These are phyloP conservation scores for Sclerotinia trifoliorum DNA, from an alignment of 2,329 filamentous ascomycete species.

Conservation along the genomic window DNA sequence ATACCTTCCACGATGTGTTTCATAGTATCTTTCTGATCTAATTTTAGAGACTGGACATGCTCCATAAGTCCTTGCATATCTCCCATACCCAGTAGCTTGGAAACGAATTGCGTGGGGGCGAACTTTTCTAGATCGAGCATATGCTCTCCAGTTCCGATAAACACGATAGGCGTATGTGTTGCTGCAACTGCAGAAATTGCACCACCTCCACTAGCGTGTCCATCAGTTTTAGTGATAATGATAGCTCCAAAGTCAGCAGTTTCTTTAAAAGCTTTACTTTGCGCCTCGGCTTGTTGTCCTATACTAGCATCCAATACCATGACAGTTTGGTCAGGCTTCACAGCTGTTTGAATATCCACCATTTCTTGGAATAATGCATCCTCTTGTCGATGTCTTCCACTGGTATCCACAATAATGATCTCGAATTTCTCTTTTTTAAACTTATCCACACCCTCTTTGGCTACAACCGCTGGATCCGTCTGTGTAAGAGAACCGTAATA, in stretches of 20 bases:
- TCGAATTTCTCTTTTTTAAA: slow-evolving; percentile 99
- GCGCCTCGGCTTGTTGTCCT: slow-evolving; percentile 90
- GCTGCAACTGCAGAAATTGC: slow-evolving; percentile 97
- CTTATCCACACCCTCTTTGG: slow-evolving; percentile 93
- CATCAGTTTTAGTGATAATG: slow-evolving; percentile 98
- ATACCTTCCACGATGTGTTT: slow-evolving; percentile 98
- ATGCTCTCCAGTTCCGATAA: slow-evolving; percentile 96
- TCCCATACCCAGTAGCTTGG: slow-evolving; percentile 93
- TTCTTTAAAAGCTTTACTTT: slow-evolving; percentile 95
- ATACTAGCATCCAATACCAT: slow-evolving; percentile 98
- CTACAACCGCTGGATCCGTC: slow-evolving; percentile 91
- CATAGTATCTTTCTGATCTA: slow-evolving; percentile 98
- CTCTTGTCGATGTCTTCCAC: slow-evolving; percentile 91
- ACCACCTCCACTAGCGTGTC: slow-evolving; percentile 91
- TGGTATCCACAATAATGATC: slow-evolving; percentile 97
- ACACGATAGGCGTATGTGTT: slow-evolving; percentile 94
- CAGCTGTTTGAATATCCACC: slow-evolving; percentile 90
- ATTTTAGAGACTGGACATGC: slow-evolving; percentile 91
- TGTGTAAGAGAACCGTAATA: slow-evolving; percentile 97
- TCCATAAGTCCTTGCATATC: slow-evolving; percentile 94
- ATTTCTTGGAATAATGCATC: slow-evolving; percentile 95
- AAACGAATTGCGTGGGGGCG: slow-evolving; percentile 87
- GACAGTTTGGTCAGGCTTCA: slow-evolving; percentile 92
- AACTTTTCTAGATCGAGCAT: slow-evolving; percentile 94
- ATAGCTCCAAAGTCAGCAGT: slow-evolving; percentile 96